Evolutionary conservation across 306 rosid species (phyloP), one percentile per base, ranked within the genome.

Genomic region (Ziziphus jujuba): DNA sequence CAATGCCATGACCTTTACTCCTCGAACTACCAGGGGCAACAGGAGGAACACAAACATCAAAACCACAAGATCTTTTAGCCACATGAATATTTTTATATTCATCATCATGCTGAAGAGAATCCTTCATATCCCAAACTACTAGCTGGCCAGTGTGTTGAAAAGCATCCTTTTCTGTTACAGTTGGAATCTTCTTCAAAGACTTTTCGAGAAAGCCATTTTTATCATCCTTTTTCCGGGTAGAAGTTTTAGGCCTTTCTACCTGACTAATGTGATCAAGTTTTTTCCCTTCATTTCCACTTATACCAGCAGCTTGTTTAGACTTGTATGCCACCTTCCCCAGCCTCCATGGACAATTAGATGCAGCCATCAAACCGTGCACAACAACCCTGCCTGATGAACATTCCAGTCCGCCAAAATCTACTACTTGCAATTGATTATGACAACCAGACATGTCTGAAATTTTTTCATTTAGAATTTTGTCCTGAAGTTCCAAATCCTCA

Each of bases 341-440:
- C 60, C 79, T 79, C 88, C 81, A 77, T 59, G 89, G 84, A 75
- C 83, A 89, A 66, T 73, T 77, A 21, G 98, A 79, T 28, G 74
- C 44, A 63, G 91, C 70, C 89, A 77, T 85, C 87, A 89, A 63
- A 66, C 83, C 93, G 64, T 38, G 75, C 63, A 84, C 91, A 49
- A 74, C 33, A 52, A 74, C 67, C 75, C 82, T 69, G 60, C 43
- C 73, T 33, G 74, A 67, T 62, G 78, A 43, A 79, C 52, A 66
- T 44, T 49, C 71, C 65, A 59, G 49, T 63, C 68, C 31, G 44
- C n/a, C 53, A 14, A 45, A 59, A 57, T 75, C 69, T 44, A 56
- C 71, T 54, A 67, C 56, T 43, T 49, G 59, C 70, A 65, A 58
- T 52, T 43, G 51, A 24, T 25, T 65, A 68, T 21, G 76, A 53